Evolutionary conservation across 2,329 filamentous ascomycete species (phyloP).

Genomic region (Graphilbum sp.): DNA sequence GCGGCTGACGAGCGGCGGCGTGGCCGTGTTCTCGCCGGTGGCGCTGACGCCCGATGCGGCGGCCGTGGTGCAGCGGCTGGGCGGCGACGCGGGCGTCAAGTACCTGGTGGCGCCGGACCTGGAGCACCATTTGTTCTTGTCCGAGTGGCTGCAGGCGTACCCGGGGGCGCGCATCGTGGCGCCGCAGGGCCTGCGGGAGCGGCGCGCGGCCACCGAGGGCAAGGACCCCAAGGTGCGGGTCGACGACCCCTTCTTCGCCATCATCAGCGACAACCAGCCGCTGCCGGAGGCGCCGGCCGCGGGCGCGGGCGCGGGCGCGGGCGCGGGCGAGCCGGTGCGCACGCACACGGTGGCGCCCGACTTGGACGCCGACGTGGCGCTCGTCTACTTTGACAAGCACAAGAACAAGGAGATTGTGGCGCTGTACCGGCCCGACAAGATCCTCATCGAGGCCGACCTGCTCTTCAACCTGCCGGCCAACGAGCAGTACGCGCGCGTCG

Average conservation of each 20-base stretch:
- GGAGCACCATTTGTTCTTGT: slow-evolving; percentile 90
- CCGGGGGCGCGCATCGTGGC: slow-evolving; percentile 68
- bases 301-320: slow-evolving; percentile 8
- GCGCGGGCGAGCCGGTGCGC: neutral
- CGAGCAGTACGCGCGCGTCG: slow-evolving; percentile 61
- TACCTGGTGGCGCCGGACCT: slow-evolving; percentile 82
- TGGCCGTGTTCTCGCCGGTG: slow-evolving; percentile 86
- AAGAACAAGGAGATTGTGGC: slow-evolving; percentile 80
- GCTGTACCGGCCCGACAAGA: slow-evolving; percentile 59
- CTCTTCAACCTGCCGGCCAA: slow-evolving; percentile 79
- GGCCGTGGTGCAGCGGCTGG: slow-evolving; percentile 44
- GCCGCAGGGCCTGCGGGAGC: slow-evolving; percentile 68
- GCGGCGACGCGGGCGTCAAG: slow-evolving; percentile 42
- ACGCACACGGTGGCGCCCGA: slow-evolving; percentile 43
- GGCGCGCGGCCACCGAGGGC: slow-evolving; percentile 42
- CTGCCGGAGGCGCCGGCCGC: slow-evolving; percentile 19
- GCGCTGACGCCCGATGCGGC: slow-evolving; percentile 58
- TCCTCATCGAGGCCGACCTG: slow-evolving; percentile 78
- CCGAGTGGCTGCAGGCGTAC: slow-evolving; percentile 66
- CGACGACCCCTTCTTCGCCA: slow-evolving; percentile 42
- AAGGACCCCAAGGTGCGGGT: slow-evolving; percentile 35
- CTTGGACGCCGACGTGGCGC: slow-evolving; percentile 76
- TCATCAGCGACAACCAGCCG: slow-evolving; percentile 43
- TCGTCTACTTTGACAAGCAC: slow-evolving; percentile 68
- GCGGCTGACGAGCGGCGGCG: slow-evolving; percentile 56